Evolutionary conservation across 202 grass and related monocot species (phyloP), one percentile per base, ranked within the genome.

Genomic region (Panicum hallii): DNA sequence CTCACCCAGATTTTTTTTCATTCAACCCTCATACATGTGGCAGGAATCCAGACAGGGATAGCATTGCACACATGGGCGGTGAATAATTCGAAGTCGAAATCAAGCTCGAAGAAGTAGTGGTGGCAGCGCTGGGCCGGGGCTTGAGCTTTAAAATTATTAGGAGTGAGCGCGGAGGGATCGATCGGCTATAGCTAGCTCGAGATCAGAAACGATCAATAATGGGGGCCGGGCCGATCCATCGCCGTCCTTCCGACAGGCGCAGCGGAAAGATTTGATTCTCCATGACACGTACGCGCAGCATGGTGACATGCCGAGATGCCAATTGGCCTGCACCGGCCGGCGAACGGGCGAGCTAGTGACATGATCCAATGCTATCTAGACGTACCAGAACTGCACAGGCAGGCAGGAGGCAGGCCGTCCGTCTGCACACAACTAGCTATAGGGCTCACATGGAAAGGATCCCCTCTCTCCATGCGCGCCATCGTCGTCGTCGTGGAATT

Each of bases 281-380:
- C 30, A 50, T 55, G 61, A 72, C 80, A 88, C 66, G 74, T 65
- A 88, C 79, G 77, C 65, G 75, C 60, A 72, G 75, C 69, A 89
- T 80, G 75, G 81, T 80, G 81, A 80, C 82, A 84, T 84, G 61
- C 7, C 34, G 49, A 88, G 81, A 80, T 84, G 81, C 80, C 9
- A 65, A 70, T 49, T 34, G 43, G 71, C 43, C 53, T 63, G 22
- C 53, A 82, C 49, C 20, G 15, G 42, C 50, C n/a, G 12, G 52
- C 44, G 28, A 86, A 87, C 79, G 52, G 47, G 63, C 38, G 38
- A n/a, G 69, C 38, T 23, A n/a, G 69, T 41, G n/a, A 81, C 74
- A 87, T 45, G 56, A 48, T 57, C 54, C 54, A 57, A 78, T 44
- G 22, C 53, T 15, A 32, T 30, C 42, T 75, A 10, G 56, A 1